Evolutionary conservation across 2,329 filamentous ascomycete genomes (phyloP), one percentile per base, ranked within the genome.

Genomic region (Hysterium pulicare): DNA sequence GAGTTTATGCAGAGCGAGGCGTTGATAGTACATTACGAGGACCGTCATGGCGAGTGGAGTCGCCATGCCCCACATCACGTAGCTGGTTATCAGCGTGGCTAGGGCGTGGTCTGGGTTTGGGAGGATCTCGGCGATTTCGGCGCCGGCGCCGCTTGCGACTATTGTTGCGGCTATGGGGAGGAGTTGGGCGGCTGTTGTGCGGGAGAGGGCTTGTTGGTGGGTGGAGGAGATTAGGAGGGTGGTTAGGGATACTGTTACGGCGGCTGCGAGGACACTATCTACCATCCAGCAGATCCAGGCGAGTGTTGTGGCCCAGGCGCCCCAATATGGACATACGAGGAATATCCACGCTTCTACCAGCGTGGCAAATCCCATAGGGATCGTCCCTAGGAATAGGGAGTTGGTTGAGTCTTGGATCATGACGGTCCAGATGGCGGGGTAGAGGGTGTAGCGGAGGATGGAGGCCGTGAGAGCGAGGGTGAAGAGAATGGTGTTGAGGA

Each of bases 351-450:
- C 81, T 47, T 82, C 81, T 46, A 86, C 76, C 33, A 87, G 79
- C 2, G 83, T 86, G 0, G 81, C 78, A 44, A 87, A 75, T 0
- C 75, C 82, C 80, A 87, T 86, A 0, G 83, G 83, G 23, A 85
- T 75, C 0, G 81, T 83, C 0, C 68, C 84, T 3, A 88, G 66
- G 50, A 87, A 88, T 40, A 88, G 71, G 1, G 79, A 82, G 55
- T 88, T 81, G 1, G 75, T 76, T 0, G 81, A 82, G 57, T 88
- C 81, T 2, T 70, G 67, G 26, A 87, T 75, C 83, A 88, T 85
- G 13, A 76, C 78, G 0, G 45, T 56, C 75, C 82, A 87, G 22
- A 86, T 81, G 44, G 77, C 73, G 0, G 83, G 84, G 53, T 84
- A 87, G 1, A 86, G 54, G 0, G 69, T 68, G 53, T 87, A 88